Evolutionary conservation across 2,329 filamentous ascomycete species (phyloP), one percentile per base, ranked within the genome.

Genomic region (Seiridium unicorne): DNA sequence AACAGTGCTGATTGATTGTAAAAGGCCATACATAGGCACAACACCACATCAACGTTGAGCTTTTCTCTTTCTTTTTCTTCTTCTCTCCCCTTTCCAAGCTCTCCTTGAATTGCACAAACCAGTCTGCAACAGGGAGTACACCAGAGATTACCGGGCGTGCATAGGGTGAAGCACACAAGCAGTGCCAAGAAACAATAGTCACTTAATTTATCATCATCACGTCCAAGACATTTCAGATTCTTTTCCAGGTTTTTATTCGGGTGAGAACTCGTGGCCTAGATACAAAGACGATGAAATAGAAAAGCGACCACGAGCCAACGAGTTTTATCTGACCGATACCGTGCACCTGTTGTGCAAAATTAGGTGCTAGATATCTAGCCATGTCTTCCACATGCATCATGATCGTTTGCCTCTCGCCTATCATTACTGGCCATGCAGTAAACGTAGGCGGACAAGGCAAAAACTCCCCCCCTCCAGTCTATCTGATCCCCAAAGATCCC

Each of bases 291-390:
- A 66, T 62, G 66, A 60, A 62, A 70, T 65, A 66, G 44, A 62
- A 70, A 62, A 65, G 66, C 64, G 35, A 67, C 64, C 63, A 67
- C 62, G 62, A 62, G 66, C 67, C 68, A 63, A 68, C 63, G 62
- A 70, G 66, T 65, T 62, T 65, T 62, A 61, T 40, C 64, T 64
- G 62, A 65, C 65, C 64, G 66, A 61, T 62, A 62, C 63, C 60
- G 62, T 64, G 66, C 67, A 69, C 66, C 68, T 63, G 65, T 66
- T 58, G 56, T 59, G 64, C 57, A 54, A 64, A 62, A 72, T 71
- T 69, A 70, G 67, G 68, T 69, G 68, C 67, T 66, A 66, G 61
- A 68, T 68, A 65, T 66, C 67, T 67, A 67, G 68, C 69, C 67
- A 64, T 65, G 66, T 65, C 69, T 66, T 66, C 68, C 68, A 65